Evolutionary conservation across 1,139 yeast species (phyloP), one percentile per base, ranked within the genome.

Genomic region (Kurtzmaniella quercitrusa): DNA sequence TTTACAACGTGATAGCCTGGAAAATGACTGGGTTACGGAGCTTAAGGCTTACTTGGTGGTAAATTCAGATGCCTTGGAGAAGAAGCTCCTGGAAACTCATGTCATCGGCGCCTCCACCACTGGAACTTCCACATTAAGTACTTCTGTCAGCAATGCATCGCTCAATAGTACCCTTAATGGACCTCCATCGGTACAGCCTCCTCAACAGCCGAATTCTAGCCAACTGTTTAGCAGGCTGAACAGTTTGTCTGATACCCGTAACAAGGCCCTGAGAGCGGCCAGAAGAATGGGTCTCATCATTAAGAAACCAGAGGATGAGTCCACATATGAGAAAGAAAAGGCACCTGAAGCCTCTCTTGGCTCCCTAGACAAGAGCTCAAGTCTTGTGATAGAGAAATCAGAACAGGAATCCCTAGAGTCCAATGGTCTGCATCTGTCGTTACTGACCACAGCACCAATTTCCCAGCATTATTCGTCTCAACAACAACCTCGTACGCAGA

Each of bases 211-310:
- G 10, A 31, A 31, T 31, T 14, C 16, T 18, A 50, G 52, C 14
- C 55, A 57, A 3, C 62, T 55, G 25, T 44, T 67, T 7, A 49
- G 59, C 7, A 64, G 87, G 47, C 65, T 80, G 7, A 70, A 82
- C 50, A 77, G 82, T 46, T 70, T 79, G 15, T 77, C 82, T n/a
- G 85, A 79, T 45, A 73, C 80, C 16, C 69, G 70, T 45, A 31
- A 16, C 14, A 75, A 82, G 42, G 85, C 89, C 1, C 77, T 84
- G 2, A 82, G 80, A 55, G 77, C 78, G 1, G 70, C 76, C 0
- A 58, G 74, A 48, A 68, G 90, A 48, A 82, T 82, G 88, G 90
- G 90, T 0, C 71, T 84, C 31, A 80, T 84, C 29, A 77, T 77
- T 43, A 75, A 77, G 40, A 71, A 71, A 46, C 59, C 68, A 1